Evolutionary conservation across 208 protist species (phyloP), one percentile per base, ranked within the genome.

Genomic region (Crithidia sp.): DNA sequence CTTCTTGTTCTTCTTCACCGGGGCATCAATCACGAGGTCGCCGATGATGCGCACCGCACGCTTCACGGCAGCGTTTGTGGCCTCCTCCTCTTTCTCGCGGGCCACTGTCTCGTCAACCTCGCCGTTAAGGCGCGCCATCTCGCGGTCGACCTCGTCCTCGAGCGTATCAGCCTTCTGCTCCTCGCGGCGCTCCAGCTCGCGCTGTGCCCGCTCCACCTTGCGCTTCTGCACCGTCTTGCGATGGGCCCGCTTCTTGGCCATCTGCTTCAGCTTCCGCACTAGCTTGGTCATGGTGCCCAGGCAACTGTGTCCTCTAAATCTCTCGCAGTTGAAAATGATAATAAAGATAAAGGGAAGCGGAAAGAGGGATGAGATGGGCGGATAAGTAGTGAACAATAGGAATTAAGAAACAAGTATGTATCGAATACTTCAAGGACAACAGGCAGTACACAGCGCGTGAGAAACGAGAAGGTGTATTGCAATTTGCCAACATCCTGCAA

Each of bases 151-250:
- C 50, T 90, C 84, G 40, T 71, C 64, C 67, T 95, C 88, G 5
- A 94, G 64, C 10, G 59, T 56, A 45, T 85, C 43, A 14, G 67
- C 61, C 56, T 93, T 69, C 16, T 70, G 65, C 52, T 76, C 68
- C 50, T 83, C 77, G 40, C 82, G 55, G 3, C 68, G 65, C 59
- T 92, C 83, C 49, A 91, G 67, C 54, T 93, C 86, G 5, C 79
- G 83, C 66, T 88, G 78, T 3, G 67, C 82, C 5, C 90, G 88
- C 67, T 93, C 83, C 7, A 83, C 69, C 75, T 92, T 93, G 40
- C 90, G 82, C 76, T 95, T 95, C 80, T 93, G 88, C n/a, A 96
- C 92, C n/a, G 86, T 84, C 54, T 93, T 94, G 41, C 88, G 83
- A 60, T 95, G 92, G 9, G 92, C 79, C 50, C 90, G 81, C 81